A percentile compares a stretch with the other conserved stretches of the same genome.
phyloP scores from a whole-genome alignment of 495 filamentous ascomycete species.

The Talaromyces adpressus region DNA sequence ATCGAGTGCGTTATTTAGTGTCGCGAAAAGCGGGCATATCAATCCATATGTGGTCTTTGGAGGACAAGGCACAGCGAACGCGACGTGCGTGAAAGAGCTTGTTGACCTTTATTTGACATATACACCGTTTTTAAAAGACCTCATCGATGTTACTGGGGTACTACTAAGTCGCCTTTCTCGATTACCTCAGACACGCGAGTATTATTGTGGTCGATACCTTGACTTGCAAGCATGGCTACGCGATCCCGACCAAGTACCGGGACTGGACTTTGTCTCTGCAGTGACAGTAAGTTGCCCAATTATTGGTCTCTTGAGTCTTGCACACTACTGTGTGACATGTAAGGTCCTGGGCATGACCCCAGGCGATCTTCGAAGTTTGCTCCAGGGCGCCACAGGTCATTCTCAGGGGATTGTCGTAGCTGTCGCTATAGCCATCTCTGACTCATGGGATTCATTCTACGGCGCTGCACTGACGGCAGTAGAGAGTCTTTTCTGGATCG shows the following conservation, averaged over 20 bases:
- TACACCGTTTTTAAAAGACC: constrained; percentile 11
- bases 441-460: constrained; percentile 17
- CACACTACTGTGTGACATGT: constrained; percentile 15
- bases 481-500: constrained; percentile 17
- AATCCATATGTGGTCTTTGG: constrained; percentile 17
- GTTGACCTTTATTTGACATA: constrained; percentile 15
- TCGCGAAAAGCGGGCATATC: constrained; percentile 12
- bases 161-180: constrained; percentile 12
- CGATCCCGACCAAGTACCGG: background rate
- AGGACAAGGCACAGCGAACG: constrained; percentile 18
- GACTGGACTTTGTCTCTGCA: constrained; percentile 13
- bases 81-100: constrained; percentile 16
- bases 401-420: constrained; percentile 23
- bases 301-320: constrained; percentile 15
- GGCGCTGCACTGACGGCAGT: constrained; percentile 8
- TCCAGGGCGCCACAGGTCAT: constrained; percentile 19
- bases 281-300: constrained; percentile 22
- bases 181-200: constrained; percentile 3
- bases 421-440: constrained; percentile 14
- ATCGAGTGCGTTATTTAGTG: constrained; percentile 12
- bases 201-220: constrained; percentile 8
- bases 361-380: constrained; percentile 10
- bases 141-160: constrained; percentile 11
- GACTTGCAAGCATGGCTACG: constrained; percentile 20
- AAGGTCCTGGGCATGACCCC: constrained; percentile 13